Evolutionary conservation across 306 rosid species (phyloP).

Genomic region (Leucaena leucocephala): DNA sequence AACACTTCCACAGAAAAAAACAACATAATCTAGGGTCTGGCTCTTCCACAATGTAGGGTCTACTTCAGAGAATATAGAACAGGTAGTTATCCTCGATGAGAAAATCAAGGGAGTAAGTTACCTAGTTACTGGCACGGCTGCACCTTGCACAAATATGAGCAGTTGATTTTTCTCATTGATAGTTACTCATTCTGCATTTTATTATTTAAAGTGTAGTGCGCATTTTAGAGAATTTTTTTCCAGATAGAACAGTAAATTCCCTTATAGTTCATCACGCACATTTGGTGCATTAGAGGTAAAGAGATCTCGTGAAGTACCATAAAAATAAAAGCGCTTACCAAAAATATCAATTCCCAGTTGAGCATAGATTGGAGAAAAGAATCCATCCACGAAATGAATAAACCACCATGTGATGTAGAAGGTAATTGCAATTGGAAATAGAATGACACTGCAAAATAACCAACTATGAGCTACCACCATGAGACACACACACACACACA

Average conservation of each 20-base stretch:
- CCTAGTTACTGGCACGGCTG: not conserved
- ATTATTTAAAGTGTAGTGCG: not conserved
- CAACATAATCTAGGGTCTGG: not conserved
- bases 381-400: conserved; percentile 91
- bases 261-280: not conserved
- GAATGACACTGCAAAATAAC: conserved; percentile 79
- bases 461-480: conserved; percentile 30
- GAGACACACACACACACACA: not conserved
- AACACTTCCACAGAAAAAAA: not conserved
- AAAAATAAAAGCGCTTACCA: conserved; percentile 54
- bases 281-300: conserved; percentile 1
- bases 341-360: conserved; percentile 85
- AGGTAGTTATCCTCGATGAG: not conserved
- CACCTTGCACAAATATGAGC: not conserved
- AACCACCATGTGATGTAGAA: conserved; percentile 96
- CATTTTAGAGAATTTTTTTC: not conserved
- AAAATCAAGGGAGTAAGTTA: conserved; percentile 1
- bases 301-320: not conserved
- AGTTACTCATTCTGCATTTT: not conserved
- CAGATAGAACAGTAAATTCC: not conserved
- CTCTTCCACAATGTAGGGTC: not conserved
- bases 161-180: not conserved
- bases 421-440: conserved; percentile 87
- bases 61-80: not conserved
- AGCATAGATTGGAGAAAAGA: conserved; percentile 88